These are phyloP conservation scores for Antarctomyces pellizariae DNA, from an alignment of 495 filamentous ascomycete genomes.

Conservation along the genomic window DNA sequence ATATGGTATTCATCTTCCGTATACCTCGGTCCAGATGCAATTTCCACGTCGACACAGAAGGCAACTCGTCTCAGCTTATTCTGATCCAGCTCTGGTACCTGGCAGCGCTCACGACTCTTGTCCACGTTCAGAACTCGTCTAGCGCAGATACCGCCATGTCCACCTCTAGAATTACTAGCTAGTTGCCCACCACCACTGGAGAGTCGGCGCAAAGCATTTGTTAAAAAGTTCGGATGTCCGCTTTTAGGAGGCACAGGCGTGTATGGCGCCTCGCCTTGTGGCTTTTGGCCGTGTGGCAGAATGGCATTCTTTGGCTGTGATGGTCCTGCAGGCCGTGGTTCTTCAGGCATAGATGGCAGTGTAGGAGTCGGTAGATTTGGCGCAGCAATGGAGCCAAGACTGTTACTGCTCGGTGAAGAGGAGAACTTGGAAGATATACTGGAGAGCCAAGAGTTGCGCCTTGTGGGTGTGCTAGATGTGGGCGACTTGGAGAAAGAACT, in stretches of 20 bases:
- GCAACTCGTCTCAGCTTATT: conserved; percentile 66
- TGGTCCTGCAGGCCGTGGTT: conserved; percentile 30
- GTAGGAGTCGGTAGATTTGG: conserved; percentile 22
- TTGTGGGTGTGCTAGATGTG: conserved; percentile 16
- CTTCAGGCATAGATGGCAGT: conserved; percentile 6
- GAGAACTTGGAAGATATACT: conserved; percentile 86
- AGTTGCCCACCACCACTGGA: conserved; percentile 40
- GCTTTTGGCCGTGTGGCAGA: conserved; percentile 22
- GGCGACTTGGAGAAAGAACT: no score
- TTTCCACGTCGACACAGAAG: conserved; percentile 94
- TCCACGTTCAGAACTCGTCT: conserved; percentile 74
- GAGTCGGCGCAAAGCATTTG: conserved; percentile 57
- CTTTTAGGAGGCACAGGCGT: conserved; percentile 40
- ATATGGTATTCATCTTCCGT: conserved; percentile 22
- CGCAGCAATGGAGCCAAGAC: conserved; percentile 17
- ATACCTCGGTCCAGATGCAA: conserved; percentile 41
- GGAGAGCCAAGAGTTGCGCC: conserved; percentile 74
- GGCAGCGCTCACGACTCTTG: conserved; percentile 49
- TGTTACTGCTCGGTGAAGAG: conserved; percentile 21
- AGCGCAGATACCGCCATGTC: conserved; percentile 38
- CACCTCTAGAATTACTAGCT: conserved; percentile 12
- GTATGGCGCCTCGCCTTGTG: conserved; percentile 30
- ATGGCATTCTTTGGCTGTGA: conserved; percentile 25
- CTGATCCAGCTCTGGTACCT: conserved; percentile 54
- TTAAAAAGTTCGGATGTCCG: conserved; percentile 50